Evolutionary conservation across 805 yeast species (phyloP).

Genomic region (Saturnispora halmiae): DNA sequence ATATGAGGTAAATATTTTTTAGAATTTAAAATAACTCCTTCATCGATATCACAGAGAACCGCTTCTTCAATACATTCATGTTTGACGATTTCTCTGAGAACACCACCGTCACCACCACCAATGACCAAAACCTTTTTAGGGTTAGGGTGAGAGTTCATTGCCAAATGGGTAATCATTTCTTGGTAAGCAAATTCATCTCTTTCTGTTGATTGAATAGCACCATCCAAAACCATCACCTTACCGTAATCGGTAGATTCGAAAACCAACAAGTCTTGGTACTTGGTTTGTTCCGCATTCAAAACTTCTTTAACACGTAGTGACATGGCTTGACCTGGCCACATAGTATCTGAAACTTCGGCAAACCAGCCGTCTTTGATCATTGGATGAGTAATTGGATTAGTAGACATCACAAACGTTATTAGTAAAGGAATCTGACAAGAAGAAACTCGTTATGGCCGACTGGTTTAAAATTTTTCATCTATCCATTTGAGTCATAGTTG

Average conservation of each 20-base stretch:
- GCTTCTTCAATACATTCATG: constrained; percentile 48
- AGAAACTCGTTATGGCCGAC: too few species aligned
- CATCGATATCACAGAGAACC: constrained; percentile 88
- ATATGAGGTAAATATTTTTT: constrained; percentile 82
- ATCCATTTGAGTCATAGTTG: too few species aligned
- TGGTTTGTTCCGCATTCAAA: constrained; percentile 74
- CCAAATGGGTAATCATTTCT: constrained; percentile 95
- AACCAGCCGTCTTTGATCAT: constrained; percentile 86
- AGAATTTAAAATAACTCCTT: constrained; percentile 78
- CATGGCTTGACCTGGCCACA: constrained; percentile 99
- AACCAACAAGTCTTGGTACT: constrained; percentile 88
- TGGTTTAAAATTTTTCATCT: not conserved
- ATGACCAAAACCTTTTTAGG: constrained; percentile 77
- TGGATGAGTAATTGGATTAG: constrained; percentile 47
- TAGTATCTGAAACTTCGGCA: constrained; percentile 85
- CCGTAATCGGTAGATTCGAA: constrained; percentile 93
- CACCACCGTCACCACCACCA: constrained; percentile 98
- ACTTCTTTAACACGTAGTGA: constrained; percentile 79
- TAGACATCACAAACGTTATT: too few species aligned
- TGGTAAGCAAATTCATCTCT: constrained; percentile 97
- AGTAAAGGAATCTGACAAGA: too few species aligned
- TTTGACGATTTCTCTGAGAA: constrained; percentile 77
- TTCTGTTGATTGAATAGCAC: constrained; percentile 92
- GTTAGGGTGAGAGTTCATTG: constrained; percentile 85
- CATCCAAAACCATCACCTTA: constrained; percentile 88